Evolutionary conservation across 129 eudicot species (phyloP).

Genomic region (carrot (Daucus carota)): DNA sequence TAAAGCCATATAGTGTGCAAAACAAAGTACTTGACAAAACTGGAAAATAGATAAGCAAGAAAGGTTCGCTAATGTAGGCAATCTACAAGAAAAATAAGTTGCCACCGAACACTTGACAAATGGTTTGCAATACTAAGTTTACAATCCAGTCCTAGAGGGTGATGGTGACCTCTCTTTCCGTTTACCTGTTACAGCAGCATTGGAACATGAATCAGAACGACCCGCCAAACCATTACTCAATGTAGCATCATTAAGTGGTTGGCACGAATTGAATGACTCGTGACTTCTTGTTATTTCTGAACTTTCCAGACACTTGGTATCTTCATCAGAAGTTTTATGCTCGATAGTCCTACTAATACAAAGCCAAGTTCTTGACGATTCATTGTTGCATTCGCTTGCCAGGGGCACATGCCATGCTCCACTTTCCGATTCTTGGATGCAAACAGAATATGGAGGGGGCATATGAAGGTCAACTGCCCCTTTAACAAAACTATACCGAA

Average conservation of each 20-base stretch:
- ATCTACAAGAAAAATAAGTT: neutral
- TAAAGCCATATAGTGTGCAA: neutral
- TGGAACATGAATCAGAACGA: neutral
- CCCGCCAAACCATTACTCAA: neutral
- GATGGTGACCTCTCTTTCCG: conserved; percentile 54
- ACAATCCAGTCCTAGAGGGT: conserved; percentile 14
- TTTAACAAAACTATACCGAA: conserved; percentile 61
- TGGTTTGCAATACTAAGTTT: neutral
- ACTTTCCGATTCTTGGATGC: conserved; percentile 66
- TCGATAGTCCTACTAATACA: conserved; percentile 46
- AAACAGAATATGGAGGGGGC: conserved; percentile 84
- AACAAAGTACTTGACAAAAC: neutral
- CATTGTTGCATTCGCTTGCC: conserved; percentile 40
- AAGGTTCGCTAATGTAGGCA: neutral
- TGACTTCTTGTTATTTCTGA: neutral
- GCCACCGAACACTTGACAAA: neutral
- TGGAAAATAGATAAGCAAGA: neutral
- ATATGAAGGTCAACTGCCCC: conserved; percentile 46
- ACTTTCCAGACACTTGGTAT: conserved; percentile 2
- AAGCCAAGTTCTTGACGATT: conserved; percentile 69
- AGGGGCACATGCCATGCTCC: conserved; percentile 88
- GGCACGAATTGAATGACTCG: neutral
- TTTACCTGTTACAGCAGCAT: conserved; percentile 38
- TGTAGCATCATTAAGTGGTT: neutral
- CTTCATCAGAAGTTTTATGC: conserved; percentile 20